Evolutionary conservation across 345 rosid species (phyloP), one percentile per base, ranked within the genome.

Genomic region (Brassica nigra): DNA sequence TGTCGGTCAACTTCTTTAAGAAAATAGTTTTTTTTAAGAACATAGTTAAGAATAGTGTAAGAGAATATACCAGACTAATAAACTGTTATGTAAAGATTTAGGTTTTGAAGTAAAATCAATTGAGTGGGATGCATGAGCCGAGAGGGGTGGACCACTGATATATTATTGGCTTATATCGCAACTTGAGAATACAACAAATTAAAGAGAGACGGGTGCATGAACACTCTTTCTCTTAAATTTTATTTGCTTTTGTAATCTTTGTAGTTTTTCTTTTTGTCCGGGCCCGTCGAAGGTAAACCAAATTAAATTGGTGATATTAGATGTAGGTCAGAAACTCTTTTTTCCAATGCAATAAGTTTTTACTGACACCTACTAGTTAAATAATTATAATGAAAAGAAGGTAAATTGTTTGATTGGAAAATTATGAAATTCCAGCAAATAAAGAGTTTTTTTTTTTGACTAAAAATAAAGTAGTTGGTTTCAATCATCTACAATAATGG

Each of bases 101-200:
- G 15, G 18, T 28, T 36, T 6, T 3, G 8, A 62, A 23, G 18
- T 49, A 49, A 42, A 23, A 4, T 30, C 7, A 57, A 36, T 66
- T 55, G 58, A 79, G 74, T 79, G 82, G 77, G 68, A 67, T 73
- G 59, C 23, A 54, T 54, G 55, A 78, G 67, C 42, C 49, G 16
- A 44, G 5, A 14, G 54, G 58, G 63, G 73, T 73, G 78, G 82
- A 58, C 78, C 82, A 73, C 9, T 42, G 52, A 79, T 58, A 57
- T 58, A 8, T 66, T 16, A 71, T 66, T 72, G 82, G 77, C 54
- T 72, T 20, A 59, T 31, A 66, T 44, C 2, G 67, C 82, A 79
- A 79, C 77, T 79, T 66, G 82, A 5, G 0, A 33, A 66, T 68
- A 66, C 29, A 73, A 64, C 3, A 57, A 20, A 18, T 18, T 20